These are phyloP conservation scores for Miscanthus lutarioriparius DNA, from an alignment of 176 grass and related monocot genomes.

Conservation along the genomic window DNA sequence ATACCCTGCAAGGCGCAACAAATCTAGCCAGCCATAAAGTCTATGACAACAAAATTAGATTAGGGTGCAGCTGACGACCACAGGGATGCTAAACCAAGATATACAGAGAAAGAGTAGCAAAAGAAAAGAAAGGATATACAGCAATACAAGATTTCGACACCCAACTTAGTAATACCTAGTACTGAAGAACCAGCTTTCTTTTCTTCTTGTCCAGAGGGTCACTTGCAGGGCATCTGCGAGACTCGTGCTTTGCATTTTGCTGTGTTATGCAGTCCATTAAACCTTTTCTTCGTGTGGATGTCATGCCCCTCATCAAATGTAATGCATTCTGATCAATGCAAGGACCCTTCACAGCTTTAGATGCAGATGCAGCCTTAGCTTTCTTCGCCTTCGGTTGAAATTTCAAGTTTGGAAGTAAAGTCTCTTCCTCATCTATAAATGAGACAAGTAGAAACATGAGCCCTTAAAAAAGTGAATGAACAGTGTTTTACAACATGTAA, in stretches of 20 bases:
- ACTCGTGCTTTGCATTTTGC: conserved; percentile 19
- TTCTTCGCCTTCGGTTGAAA: conserved; percentile 28
- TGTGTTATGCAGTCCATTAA: conserved; percentile 45
- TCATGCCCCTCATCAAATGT: conserved; percentile 59
- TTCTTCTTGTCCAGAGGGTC: conserved; percentile 46
- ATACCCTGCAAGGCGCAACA: background rate
- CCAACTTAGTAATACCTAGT: conserved; percentile 26
- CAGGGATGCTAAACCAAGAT: conserved; percentile 22
- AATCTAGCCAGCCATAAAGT: conserved; percentile 5
- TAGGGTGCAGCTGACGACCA: background rate
- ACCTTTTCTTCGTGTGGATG: conserved; percentile 41
- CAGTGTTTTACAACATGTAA: background rate
- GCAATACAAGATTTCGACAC: background rate
- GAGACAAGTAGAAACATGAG: conserved; percentile 22
- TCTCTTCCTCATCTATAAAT: conserved; percentile 56
- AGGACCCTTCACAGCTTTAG: conserved; percentile 35
- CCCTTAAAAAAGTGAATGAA: background rate
- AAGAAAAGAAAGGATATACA: conserved; percentile 15
- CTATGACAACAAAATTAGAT: background rate
- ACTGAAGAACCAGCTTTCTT: conserved; percentile 41
- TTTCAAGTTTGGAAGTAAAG: conserved; percentile 39
- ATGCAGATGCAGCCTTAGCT: conserved; percentile 39
- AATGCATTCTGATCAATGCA: conserved; percentile 43
- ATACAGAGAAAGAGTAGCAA: conserved; percentile 16
- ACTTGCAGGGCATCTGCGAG: conserved; percentile 29